These are phyloP conservation scores for Phytomonas sp. DNA, from an alignment of 208 protist genomes.

Conservation along the genomic window DNA sequence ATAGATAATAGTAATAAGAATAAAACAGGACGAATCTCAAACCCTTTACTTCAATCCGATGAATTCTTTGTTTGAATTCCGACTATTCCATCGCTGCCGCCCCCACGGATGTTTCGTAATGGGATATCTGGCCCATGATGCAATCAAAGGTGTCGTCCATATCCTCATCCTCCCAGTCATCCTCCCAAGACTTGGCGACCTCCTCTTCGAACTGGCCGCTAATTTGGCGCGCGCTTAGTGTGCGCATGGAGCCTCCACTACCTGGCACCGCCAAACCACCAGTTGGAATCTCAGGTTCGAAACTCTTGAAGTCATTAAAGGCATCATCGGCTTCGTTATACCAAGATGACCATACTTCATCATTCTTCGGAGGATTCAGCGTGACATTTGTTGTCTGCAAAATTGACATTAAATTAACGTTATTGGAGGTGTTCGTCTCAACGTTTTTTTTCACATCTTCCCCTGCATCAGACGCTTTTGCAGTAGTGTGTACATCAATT, in stretches of 20 bases:
- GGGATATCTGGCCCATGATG: slow-evolving; percentile 76
- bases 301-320: slow-evolving; percentile 82
- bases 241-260: slow-evolving; percentile 54
- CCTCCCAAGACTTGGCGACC: slow-evolving; percentile 84
- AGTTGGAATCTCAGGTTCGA: slow-evolving; percentile 25
- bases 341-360: slow-evolving; percentile 78
- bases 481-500: not conserved
- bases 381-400: slow-evolving; percentile 52
- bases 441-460: not conserved
- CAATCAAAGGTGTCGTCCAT: slow-evolving; percentile 86
- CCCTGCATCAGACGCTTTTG: not conserved
- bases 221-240: slow-evolving; percentile 75
- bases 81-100: slow-evolving; percentile 17
- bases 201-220: slow-evolving; percentile 87
- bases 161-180: slow-evolving; percentile 91
- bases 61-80: not conserved
- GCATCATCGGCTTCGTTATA: slow-evolving; percentile 73
- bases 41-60: not conserved
- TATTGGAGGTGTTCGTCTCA: slow-evolving; percentile 8
- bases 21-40: slow-evolving; percentile 7
- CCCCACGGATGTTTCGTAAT: slow-evolving; percentile 36
- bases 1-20: slow-evolving; percentile 14
- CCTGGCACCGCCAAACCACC: not conserved
- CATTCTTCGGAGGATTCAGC: slow-evolving; percentile 40
- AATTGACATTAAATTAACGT: slow-evolving; percentile 17